Percentiles rank a stretch among this genome's conserved stretches.
Conservation (phyloP, 2,329 filamentous ascomycete genomes). For the Hymenoscyphus scutula region DNA sequence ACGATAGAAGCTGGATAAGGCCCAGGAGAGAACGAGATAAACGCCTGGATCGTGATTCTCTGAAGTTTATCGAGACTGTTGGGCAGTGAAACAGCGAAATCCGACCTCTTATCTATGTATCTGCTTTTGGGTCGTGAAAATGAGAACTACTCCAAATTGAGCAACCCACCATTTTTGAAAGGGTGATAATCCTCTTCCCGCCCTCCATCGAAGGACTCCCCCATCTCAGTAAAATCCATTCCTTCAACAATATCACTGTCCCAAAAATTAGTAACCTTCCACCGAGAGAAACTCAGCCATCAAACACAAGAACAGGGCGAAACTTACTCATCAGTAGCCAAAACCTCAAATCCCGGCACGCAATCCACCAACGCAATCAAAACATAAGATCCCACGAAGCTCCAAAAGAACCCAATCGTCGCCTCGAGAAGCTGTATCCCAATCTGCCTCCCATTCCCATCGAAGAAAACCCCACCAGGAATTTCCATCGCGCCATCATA, state of each 20-base stretch:
- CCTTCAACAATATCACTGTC: neutral
- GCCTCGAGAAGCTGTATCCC: slow-evolving; percentile 51
- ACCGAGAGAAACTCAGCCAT: neutral
- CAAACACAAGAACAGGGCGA: neutral
- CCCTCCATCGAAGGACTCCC: neutral
- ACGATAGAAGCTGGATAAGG: no score
- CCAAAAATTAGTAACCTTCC: neutral
- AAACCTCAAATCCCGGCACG: slow-evolving; percentile 50
- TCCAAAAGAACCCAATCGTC: slow-evolving; percentile 50
- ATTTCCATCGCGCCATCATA: slow-evolving; percentile 49
- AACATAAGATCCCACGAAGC: slow-evolving; percentile 47
- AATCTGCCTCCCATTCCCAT: slow-evolving; percentile 49
- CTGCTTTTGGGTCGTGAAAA: no score
- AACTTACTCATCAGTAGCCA: slow-evolving; percentile 51
- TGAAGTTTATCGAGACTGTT: no score
- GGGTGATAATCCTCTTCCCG: neutral
- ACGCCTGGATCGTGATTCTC: no score
- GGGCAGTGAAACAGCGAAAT: no score
- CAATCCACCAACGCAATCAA: slow-evolving; percentile 52
- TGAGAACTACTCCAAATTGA: neutral
- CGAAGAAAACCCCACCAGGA: slow-evolving; percentile 50
- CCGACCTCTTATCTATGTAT: no score
- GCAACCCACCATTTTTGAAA: neutral
- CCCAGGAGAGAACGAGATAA: no score
- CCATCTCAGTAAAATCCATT: neutral